A percentile compares a stretch with the other conserved stretches of the same genome.
Conservation (phyloP, 78 protist species). For the Monosiga brevicollis region DNA sequence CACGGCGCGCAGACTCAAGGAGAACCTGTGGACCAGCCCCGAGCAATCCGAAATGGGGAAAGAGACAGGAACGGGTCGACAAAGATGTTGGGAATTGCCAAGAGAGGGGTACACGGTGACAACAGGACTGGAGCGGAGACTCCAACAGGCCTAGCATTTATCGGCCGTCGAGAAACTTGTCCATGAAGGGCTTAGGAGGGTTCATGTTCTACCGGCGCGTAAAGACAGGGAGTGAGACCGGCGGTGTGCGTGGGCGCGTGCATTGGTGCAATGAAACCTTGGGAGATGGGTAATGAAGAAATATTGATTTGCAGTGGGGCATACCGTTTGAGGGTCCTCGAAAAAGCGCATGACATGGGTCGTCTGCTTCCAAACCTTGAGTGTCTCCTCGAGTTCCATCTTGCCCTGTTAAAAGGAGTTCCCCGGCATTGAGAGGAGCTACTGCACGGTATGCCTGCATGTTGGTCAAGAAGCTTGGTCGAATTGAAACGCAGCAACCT, state of each 20-base stretch:
- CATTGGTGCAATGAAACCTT: not conserved
- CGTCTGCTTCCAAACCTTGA: conserved; percentile 25
- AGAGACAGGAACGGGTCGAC: too few relatives aligned
- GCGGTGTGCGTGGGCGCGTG: not conserved
- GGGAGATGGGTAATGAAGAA: not conserved
- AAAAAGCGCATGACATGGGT: conserved; percentile 24
- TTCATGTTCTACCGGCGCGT: not conserved
- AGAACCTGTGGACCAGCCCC: too few relatives aligned
- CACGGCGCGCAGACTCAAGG: too few relatives aligned
- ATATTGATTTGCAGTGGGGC: not conserved
- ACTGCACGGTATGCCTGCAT: not conserved
- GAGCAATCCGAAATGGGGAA: too few relatives aligned
- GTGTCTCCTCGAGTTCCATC: conserved; percentile 18
- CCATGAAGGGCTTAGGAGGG: not conserved
- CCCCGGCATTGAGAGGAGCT: not conserved
- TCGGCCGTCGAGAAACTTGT: not conserved
- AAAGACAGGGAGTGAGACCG: not conserved
- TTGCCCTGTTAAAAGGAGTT: not conserved
- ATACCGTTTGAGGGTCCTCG: not conserved
- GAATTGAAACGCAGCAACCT: not conserved
- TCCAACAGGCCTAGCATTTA: too few relatives aligned
- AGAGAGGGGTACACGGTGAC: too few relatives aligned
- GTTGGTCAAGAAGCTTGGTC: not conserved
- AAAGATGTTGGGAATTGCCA: too few relatives aligned
- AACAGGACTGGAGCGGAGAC: too few relatives aligned